Evolutionary conservation across 2,329 filamentous ascomycete genomes (phyloP).

Genomic region (Apiospora marii): DNA sequence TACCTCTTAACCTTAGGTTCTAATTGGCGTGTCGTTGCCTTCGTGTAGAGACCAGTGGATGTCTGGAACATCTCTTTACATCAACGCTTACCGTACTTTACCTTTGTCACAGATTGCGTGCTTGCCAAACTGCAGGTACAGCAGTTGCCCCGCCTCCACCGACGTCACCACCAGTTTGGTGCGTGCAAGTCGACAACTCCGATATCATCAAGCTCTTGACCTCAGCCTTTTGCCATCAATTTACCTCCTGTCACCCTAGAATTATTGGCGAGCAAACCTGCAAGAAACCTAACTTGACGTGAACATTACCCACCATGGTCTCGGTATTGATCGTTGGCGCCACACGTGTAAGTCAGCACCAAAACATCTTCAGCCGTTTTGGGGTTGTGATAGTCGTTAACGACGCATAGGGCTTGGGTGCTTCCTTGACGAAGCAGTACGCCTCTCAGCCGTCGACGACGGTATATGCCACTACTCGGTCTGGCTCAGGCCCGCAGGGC

Average conservation of each 20-base stretch:
- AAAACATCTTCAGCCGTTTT: neutral
- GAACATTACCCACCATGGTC: constrained; percentile 44
- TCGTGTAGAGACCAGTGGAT: neutral
- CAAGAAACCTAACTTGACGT: neutral
- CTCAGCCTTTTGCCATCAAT: neutral
- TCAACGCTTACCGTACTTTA: neutral
- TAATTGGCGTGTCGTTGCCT: neutral
- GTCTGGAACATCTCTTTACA: neutral
- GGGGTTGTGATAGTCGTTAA: neutral
- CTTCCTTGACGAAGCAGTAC: constrained; percentile 67
- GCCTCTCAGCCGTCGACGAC: constrained; percentile 52
- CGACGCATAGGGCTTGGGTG: constrained; percentile 62
- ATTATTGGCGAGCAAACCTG: neutral
- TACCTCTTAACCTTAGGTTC: neutral
- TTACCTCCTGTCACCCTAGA: neutral
- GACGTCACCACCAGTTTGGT: neutral
- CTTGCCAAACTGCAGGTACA: neutral
- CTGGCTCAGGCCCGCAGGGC: constrained; percentile 50
- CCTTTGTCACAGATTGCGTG: constrained; percentile 1
- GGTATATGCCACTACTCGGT: constrained; percentile 68
- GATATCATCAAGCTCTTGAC: neutral
- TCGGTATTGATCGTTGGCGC: constrained; percentile 71
- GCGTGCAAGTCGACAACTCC: neutral
- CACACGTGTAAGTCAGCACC: constrained; percentile 53
- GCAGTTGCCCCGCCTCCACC: constrained; percentile 7